Conservation (phyloP, 2,329 filamentous ascomycete genomes). For the Talaromyces marneffei region DNA sequence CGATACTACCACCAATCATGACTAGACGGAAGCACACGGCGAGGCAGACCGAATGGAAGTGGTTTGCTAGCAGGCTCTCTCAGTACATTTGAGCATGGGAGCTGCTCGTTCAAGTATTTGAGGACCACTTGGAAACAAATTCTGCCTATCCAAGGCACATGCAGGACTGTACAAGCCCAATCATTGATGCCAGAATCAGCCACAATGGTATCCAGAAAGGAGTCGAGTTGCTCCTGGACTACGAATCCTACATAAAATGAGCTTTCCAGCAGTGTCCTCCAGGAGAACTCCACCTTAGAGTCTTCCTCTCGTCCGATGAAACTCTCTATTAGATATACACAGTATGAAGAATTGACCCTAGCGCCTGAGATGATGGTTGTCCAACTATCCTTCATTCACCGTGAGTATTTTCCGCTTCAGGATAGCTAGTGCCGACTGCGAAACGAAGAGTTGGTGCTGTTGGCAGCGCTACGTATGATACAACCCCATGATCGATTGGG, state of each 20-base stretch:
- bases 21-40: neutral
- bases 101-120: neutral
- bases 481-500: neutral
- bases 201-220: neutral
- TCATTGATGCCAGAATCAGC: neutral
- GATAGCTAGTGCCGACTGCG: neutral
- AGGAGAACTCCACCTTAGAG: neutral
- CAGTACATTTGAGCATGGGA: neutral
- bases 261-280: constrained; percentile 1
- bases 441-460: neutral
- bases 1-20: constrained; percentile 1
- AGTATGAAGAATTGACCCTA: neutral
- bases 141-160: neutral
- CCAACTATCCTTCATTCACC: neutral
- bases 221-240: constrained; percentile 1
- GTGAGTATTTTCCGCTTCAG: neutral
- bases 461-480: neutral
- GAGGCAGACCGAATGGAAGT: neutral
- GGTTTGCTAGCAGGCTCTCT: neutral
- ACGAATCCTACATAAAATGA: neutral
- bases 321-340: neutral
- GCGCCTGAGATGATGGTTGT: constrained; percentile 1
- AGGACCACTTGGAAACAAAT: constrained; percentile 5
- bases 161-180: neutral
- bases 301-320: constrained; percentile 3